phyloP scores from a whole-genome alignment of 192 early-diverging fungal genomes.

The Linnemannia hyalina region DNA sequence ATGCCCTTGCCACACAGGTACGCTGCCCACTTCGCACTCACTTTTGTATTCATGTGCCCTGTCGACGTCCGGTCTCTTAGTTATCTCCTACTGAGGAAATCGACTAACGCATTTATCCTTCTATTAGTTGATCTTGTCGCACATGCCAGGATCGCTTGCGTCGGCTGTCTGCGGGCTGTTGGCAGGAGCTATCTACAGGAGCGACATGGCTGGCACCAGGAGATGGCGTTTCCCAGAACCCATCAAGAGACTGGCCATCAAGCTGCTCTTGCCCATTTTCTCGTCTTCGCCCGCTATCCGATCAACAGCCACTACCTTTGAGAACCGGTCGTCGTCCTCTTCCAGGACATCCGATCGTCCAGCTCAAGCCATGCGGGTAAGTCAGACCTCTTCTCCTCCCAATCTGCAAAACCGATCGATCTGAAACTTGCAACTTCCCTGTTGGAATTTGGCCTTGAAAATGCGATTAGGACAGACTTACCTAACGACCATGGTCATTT shows the following conservation, averaged over 20 bases:
- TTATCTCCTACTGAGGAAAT: neutral
- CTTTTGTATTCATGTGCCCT: too few relatives aligned
- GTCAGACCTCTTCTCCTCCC: neutral
- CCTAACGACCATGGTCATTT: too few relatives aligned
- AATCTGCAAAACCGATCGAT: too few relatives aligned
- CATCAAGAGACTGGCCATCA: constrained; percentile 42
- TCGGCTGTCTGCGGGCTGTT: constrained; percentile 63
- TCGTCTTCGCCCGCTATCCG: constrained; percentile 59
- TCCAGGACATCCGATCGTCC: constrained; percentile 55
- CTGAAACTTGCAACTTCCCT: neutral
- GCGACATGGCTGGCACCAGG: constrained; percentile 63
- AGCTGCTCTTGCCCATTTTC: constrained; percentile 64
- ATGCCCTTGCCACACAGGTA: constrained; percentile 64
- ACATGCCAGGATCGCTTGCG: constrained; percentile 59
- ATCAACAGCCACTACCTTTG: constrained; percentile 58
- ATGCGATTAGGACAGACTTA: neutral
- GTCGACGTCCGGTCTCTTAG: neutral
- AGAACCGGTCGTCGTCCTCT: constrained; percentile 39
- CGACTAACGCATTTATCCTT: neutral
- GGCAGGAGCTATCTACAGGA: constrained; percentile 66
- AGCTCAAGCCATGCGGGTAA: constrained; percentile 51
- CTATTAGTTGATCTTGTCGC: constrained; percentile 59
- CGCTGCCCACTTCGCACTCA: neutral
- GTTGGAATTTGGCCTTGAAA: neutral
- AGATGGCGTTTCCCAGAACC: constrained; percentile 66